Evolutionary conservation across 1,139 yeast genomes (phyloP).

Genomic region (Scheffersomyces segobiensis): DNA sequence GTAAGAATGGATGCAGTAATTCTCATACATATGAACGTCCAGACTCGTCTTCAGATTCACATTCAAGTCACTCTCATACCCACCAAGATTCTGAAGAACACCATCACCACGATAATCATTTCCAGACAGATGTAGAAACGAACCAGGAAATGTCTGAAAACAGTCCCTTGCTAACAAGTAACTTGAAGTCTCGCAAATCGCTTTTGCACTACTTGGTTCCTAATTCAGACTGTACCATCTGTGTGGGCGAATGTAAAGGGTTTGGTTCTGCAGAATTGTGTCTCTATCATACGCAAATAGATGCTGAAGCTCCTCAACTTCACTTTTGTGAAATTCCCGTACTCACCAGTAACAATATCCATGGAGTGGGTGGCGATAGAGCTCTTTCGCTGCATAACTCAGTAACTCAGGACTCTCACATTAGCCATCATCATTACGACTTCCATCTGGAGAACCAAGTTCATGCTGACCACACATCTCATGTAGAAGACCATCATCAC

Average conservation of each 20-base stretch:
- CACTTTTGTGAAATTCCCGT: constrained; percentile 45
- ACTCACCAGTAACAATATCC: constrained; percentile 1
- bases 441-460: constrained; percentile 2
- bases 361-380: not conserved
- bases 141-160: not conserved
- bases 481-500: constrained; percentile 63
- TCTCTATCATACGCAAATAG: constrained; percentile 9
- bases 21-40: not conserved
- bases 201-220: constrained; percentile 26
- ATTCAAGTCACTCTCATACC: constrained; percentile 4
- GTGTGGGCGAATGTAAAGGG: constrained; percentile 54
- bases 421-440: constrained; percentile 9
- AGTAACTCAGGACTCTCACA: constrained; percentile 2
- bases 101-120: not conserved
- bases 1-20: not conserved
- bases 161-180: constrained; percentile 10
- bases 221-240: constrained; percentile 20
- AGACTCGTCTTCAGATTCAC: not conserved
- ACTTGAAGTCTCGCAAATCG: constrained; percentile 20
- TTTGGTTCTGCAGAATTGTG: constrained; percentile 48
- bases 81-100: not conserved
- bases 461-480: constrained; percentile 14
- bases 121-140: not conserved
- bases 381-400: constrained; percentile 5
- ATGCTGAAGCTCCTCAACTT: constrained; percentile 14